Base-by-base conservation (phyloP, 1,139 yeast species). In the Wickerhamomyces sp. region DNA sequence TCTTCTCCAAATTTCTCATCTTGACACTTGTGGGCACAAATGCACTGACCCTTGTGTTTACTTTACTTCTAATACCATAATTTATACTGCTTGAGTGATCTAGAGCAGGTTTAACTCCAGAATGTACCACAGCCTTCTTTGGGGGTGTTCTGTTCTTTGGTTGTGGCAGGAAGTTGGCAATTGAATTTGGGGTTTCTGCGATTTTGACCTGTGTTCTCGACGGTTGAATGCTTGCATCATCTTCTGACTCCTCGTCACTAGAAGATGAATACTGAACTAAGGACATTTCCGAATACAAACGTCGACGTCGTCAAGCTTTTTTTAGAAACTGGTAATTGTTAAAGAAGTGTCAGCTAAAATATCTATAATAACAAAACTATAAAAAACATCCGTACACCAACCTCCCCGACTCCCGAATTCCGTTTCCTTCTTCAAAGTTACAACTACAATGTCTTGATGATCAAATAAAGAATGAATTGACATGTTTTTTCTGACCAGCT, bases 91-190 rank as follows among this genome's bases (percentile, higher is more conserved):
- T 18, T 18, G 23, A 5, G 5, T 18, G 23, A 14, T 27, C 18
- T 5, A 35, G 42, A 18, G 52, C 54, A 37, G 54, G 57, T 9
- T 52, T 47, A 26, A 49, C 49, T 1, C 23, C 23, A 18, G 23
- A 18, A 18, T 41, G 43, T 1, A 52, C 52, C 8, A 45, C 30
- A 6, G 42, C 36, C 13, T 41, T 27, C 30, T 40, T 37, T 23
- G 39, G 46, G 14, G 46, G 45, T 8, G 38, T 41, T 36, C 52
- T 46, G 37, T 51, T 50, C 46, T 51, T 52, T 18, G 61, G 61
- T 7, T 52, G 45, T 8, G 61, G 61, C 3, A 57, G 47, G 44
- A 54, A 56, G 26, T 50, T 52, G 10, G 57, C 50, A 27, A 57
- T 57, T 18, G 59, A 57, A 14, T 33, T 40, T 26, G 13, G 14